These are phyloP conservation scores for Penicillium verhagenii DNA, from an alignment of 495 filamentous ascomycete genomes.

Conservation along the genomic window DNA sequence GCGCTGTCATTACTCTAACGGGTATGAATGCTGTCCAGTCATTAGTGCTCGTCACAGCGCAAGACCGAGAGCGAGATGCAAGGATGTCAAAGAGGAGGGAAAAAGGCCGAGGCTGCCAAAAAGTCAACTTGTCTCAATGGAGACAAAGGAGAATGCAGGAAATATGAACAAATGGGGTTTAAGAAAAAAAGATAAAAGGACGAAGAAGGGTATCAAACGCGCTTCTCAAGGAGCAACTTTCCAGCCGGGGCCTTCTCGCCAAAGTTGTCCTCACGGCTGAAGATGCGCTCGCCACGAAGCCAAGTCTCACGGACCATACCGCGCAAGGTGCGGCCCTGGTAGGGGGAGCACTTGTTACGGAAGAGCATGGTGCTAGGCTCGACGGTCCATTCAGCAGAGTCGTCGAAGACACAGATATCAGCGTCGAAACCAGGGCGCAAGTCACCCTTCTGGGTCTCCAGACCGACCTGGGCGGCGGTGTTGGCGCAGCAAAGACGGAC, in stretches of 20 bases:
- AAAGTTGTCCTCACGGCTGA: constrained; percentile 61
- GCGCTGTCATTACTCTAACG: constrained; percentile 31
- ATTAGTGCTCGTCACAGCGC: constrained; percentile 29
- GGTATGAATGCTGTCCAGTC: constrained; percentile 33
- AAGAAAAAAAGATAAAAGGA: constrained; percentile 9
- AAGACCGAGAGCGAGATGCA: constrained; percentile 17
- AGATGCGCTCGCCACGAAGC: constrained; percentile 78
- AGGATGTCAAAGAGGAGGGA: background rate
- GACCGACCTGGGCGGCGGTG: constrained; percentile 86
- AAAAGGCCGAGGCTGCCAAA: constrained; percentile 11
- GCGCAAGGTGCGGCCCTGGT: constrained; percentile 76
- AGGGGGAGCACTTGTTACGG: constrained; percentile 92
- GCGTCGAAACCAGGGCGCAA: constrained; percentile 84
- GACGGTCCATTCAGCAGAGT: constrained; percentile 73
- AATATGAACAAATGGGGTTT: background rate
- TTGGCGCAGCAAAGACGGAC: constrained; percentile 82
- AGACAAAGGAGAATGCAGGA: constrained; percentile 19
- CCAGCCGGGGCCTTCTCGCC: constrained; percentile 56
- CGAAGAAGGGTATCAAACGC: constrained; percentile 35
- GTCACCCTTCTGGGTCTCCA: constrained; percentile 80
- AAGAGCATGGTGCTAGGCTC: constrained; percentile 74
- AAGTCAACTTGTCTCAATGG: constrained; percentile 14
- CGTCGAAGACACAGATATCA: constrained; percentile 91
- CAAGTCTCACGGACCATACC: constrained; percentile 89
- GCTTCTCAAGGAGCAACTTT: constrained; percentile 60